Conservation (phyloP, 306 rosid genomes). For the Rubus parviflorus region DNA sequence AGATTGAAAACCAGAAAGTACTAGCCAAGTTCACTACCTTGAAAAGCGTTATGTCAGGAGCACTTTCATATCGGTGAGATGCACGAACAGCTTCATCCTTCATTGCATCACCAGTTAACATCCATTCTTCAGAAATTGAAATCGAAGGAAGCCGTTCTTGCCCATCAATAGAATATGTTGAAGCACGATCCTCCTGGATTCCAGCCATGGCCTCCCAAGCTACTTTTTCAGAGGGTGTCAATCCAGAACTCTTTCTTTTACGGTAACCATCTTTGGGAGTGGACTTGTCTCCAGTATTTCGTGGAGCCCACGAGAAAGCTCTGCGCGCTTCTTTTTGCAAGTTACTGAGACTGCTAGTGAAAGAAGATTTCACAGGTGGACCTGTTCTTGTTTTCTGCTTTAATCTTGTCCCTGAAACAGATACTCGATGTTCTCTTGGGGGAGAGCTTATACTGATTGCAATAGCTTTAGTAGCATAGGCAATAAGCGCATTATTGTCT, state of each 20-base stretch:
- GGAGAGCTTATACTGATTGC: conserved; percentile 77
- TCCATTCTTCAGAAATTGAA: conserved; percentile 94
- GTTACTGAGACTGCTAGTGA: conserved; percentile 84
- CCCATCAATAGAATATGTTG: conserved; percentile 75
- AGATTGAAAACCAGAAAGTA: not conserved
- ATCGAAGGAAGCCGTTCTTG: conserved; percentile 90
- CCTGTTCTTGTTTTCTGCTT: conserved; percentile 79
- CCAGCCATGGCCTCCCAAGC: conserved; percentile 99
- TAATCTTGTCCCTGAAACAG: conserved; percentile 76
- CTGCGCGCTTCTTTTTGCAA: conserved; percentile 95
- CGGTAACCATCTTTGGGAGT: conserved; percentile 82
- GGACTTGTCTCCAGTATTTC: conserved; percentile 66
- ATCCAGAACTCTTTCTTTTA: conserved; percentile 96
- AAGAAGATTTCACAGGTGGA: conserved; percentile 60
- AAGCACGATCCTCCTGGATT: conserved; percentile 85
- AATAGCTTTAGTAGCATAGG: conserved; percentile 83
- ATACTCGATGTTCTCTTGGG: conserved; percentile 82
- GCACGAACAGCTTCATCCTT: conserved; percentile 78
- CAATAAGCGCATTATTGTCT: conserved; percentile 68
- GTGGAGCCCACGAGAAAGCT: conserved; percentile 97
- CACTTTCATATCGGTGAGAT: conserved; percentile 90
- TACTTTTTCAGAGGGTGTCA: conserved; percentile 85
- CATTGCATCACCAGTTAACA: conserved; percentile 76
- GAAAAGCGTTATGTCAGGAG: conserved; percentile 89
- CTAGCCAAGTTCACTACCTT: conserved; percentile 55